phyloP scores from a whole-genome alignment of 495 filamentous ascomycete species.

The Penicillium nucicola region DNA sequence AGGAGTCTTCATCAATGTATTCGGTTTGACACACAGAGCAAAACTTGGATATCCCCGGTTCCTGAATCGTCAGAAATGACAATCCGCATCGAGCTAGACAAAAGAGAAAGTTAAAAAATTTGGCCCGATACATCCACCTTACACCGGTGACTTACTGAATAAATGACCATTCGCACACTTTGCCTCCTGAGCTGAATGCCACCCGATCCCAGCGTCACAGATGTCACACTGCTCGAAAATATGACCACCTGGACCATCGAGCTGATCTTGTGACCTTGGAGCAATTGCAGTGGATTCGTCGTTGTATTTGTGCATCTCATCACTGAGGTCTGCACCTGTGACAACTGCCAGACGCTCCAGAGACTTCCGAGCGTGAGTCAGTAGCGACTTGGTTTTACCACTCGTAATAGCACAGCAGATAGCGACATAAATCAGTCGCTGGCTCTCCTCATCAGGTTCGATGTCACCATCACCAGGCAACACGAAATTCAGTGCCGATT shows the following conservation, averaged over 20 bases:
- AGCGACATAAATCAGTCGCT: slow-evolving; percentile 36
- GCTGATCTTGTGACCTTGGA: slow-evolving; percentile 23
- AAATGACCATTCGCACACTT: slow-evolving; percentile 47
- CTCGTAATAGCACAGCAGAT: slow-evolving; percentile 38
- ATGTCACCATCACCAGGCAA: slow-evolving; percentile 17
- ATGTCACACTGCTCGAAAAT: slow-evolving; percentile 48
- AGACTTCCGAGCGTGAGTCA: slow-evolving; percentile 23
- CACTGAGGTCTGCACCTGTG: slow-evolving; percentile 28
- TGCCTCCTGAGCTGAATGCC: slow-evolving; percentile 35
- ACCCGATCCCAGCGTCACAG: slow-evolving; percentile 40
- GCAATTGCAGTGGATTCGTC: slow-evolving; percentile 7
- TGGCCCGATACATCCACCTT: not conserved
- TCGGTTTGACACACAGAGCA: slow-evolving; percentile 49
- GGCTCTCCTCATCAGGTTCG: slow-evolving; percentile 12
- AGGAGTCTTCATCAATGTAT: slow-evolving; percentile 46
- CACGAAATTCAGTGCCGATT: slow-evolving; percentile 27
- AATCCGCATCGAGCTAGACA: slow-evolving; percentile 50
- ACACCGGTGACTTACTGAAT: slow-evolving; percentile 35
- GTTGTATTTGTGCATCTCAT: slow-evolving; percentile 32
- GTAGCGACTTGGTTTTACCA: slow-evolving; percentile 19
- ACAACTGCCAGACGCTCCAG: slow-evolving; percentile 25
- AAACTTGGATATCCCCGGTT: slow-evolving; percentile 52
- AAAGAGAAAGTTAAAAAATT: not conserved
- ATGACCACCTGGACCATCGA: slow-evolving; percentile 18
- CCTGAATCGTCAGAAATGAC: slow-evolving; percentile 53